Conservation (phyloP, 139 green algal genomes). For the Chlorella sp. region DNA sequence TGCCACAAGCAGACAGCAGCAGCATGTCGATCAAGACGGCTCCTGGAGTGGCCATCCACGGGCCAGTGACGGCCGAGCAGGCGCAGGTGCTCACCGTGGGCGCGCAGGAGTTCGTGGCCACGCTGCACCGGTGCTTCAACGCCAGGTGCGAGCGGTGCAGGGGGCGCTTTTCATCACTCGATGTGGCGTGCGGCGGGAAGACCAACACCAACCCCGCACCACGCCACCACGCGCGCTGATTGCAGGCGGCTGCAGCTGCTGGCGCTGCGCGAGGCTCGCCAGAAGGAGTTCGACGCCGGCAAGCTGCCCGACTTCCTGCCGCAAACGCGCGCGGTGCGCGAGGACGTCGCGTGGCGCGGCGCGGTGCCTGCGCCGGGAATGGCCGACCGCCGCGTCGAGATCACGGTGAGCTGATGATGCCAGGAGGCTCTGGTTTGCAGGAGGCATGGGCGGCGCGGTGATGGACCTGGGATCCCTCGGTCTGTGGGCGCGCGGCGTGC, state of each 20-base stretch:
- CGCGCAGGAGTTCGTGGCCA: constrained; percentile 58
- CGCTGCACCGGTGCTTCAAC: constrained; percentile 62
- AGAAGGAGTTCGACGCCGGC: constrained; percentile 45
- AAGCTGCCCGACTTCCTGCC: constrained; percentile 62
- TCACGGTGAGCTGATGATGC: constrained; percentile 72
- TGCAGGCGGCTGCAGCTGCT: constrained; percentile 59
- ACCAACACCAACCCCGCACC: no score
- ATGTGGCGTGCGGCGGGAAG: no score
- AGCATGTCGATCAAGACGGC: background rate
- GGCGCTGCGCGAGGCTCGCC: constrained; percentile 35
- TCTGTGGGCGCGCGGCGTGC: no score
- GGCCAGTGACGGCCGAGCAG: constrained; percentile 12
- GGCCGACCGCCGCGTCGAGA: constrained; percentile 79
- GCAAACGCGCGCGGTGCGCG: constrained; percentile 43
- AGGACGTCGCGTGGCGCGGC: constrained; percentile 53
- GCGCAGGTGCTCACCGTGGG: constrained; percentile 50
- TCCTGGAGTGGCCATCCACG: background rate
- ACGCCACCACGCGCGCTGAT: no score
- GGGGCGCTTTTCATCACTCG: no score
- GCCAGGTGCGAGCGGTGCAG: constrained; percentile 15
- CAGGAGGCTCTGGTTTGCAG: no score
- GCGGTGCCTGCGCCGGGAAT: constrained; percentile 59
- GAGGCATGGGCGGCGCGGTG: no score
- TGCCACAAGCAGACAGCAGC: no score
- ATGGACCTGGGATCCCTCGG: no score